Base-by-base conservation (phyloP, 306 rosid genomes). In the Cyamopsis tetragonoloba region DNA sequence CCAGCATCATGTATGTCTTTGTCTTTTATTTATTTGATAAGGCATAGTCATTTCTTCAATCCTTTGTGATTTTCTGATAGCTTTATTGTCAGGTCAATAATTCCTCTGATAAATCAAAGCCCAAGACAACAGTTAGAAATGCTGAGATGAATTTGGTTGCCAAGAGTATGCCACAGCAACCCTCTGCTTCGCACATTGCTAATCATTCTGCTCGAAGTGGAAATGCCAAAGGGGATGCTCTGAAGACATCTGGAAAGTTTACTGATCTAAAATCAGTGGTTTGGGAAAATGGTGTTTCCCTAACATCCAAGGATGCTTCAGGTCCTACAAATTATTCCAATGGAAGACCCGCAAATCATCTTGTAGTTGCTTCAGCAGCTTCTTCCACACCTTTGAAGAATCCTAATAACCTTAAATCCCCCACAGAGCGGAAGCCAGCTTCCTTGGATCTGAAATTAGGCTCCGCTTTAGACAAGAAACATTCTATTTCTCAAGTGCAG, bases 231-330 rank as follows among this genome's bases (percentile, higher is more conserved):
- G 66, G 82, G 0, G 99, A 93, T 73, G 27, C 85, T 73, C 83
- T 91, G 2, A 90, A 90, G 90, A 75, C 90, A 62, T 80, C 99
- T 47, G 96, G 96, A 55, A 93, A 93, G 90, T 90, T 84, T 59
- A 90, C 86, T 72, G 99, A 90, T 75, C 95, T 93, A 7, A 89
- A 88, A 74, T 92, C 89, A 34, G 92, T 82, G 56, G 82, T 81
- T 5, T 80, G 96, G 87, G 97, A 95, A 76, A 88, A 90, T 70
- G 99, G 97, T 57, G 78, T 69, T 42, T 74, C 92, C 13, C 79
- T 78, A 42, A 44, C 91, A 20, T 38, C 79, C 1, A 95, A 90
- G 82, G 99, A 95, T 73, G 81, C 68, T 39, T 67, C 92, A 42
- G 82, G 85, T 68, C 99, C 89, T 37, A 79, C 95, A 69, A 73